A percentile compares a stretch with the other conserved stretches of the same genome.
phyloP scores from a whole-genome alignment of 2,329 filamentous ascomycete genomes.

The Erysiphe neolycopersici region DNA sequence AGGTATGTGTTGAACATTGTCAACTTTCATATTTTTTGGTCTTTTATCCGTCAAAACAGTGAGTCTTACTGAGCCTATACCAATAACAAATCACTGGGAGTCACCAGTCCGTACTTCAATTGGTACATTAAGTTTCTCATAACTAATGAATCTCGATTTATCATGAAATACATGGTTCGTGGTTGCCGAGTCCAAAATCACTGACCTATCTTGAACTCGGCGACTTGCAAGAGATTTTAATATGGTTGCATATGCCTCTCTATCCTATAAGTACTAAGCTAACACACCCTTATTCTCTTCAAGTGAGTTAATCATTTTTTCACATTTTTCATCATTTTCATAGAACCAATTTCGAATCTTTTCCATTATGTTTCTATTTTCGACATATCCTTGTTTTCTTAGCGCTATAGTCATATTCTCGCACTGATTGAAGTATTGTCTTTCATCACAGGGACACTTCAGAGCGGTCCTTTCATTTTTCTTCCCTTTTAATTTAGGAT shows the following conservation, averaged over 20 bases:
- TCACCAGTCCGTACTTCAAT: not conserved
- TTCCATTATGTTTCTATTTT: not conserved
- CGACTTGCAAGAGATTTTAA: not conserved
- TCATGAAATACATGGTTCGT: not conserved
- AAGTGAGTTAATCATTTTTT: not conserved
- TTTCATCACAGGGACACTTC: not conserved
- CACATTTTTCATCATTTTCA: not conserved
- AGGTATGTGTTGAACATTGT: not conserved
- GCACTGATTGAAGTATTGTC: not conserved
- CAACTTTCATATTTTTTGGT: not conserved
- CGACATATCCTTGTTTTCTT: not conserved
- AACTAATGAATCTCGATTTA: not conserved
- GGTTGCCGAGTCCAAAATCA: not conserved
- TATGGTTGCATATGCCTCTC: not conserved
- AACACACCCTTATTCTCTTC: not conserved
- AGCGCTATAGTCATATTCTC: not conserved
- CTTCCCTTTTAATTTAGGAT: too few species aligned
- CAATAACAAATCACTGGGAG: not conserved
- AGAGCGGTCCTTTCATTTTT: not conserved
- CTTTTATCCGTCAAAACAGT: not conserved
- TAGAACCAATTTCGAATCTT: not conserved
- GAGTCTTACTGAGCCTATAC: not conserved
- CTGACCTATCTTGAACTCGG: not conserved
- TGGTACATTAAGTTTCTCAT: not conserved
- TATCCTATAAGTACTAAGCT: not conserved